phyloP scores from a whole-genome alignment of 345 rosid genomes.

The Viola odorata region DNA sequence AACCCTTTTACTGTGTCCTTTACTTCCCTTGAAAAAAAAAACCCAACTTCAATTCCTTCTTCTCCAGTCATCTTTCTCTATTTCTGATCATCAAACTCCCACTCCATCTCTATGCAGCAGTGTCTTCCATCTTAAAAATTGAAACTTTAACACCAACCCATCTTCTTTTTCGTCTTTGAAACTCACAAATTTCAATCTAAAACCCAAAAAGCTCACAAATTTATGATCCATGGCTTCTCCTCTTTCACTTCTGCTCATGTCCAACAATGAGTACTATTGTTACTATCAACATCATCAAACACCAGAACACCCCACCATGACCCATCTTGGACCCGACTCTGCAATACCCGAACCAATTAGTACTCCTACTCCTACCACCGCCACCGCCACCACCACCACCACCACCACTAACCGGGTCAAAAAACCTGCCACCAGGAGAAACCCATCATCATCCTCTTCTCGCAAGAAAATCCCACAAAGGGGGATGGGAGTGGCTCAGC shows the following conservation, averaged over 20 bases:
- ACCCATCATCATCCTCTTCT: not conserved
- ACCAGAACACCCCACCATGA: not conserved
- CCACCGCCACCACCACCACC: not conserved
- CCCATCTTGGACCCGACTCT: not conserved
- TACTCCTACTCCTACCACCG: not conserved
- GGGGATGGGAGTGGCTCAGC: slow-evolving; percentile 82
- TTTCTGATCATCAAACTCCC: not conserved
- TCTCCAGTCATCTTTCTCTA: not conserved
- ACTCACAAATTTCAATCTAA: not conserved
- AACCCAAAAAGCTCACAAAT: no score
- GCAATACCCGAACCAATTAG: not conserved
- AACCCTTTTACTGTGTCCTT: not conserved
- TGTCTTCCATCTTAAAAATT: not conserved
- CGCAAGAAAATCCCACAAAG: slow-evolving; percentile 52
- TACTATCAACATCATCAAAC: not conserved
- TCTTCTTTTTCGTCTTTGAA: no score
- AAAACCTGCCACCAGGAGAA: slow-evolving; percentile 13
- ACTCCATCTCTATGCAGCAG: not conserved
- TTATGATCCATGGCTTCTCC: not conserved
- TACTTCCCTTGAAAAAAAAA: not conserved
- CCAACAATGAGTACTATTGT: not conserved
- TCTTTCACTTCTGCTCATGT: slow-evolving; percentile 5
- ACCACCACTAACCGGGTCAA: slow-evolving; percentile 3
- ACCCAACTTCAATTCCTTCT: not conserved
- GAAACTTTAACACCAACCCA: not conserved